Evolutionary conservation across 768 basidiomycete species (phyloP).

Genomic region (Lactarius sp.): DNA sequence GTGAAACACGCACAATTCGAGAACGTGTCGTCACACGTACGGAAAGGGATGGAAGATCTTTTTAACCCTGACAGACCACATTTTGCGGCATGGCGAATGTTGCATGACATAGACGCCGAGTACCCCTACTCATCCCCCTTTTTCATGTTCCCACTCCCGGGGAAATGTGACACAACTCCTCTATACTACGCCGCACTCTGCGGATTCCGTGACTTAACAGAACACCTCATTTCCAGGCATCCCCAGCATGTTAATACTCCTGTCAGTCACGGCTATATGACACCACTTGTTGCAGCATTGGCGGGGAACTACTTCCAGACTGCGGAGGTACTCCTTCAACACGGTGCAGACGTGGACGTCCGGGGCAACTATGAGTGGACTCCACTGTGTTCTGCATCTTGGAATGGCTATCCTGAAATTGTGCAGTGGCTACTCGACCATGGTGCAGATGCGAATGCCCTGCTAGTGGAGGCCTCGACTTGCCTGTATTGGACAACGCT

Average conservation of each 20-base stretch:
- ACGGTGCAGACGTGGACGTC: neutral
- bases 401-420: neutral
- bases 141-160: neutral
- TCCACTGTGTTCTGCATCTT: neutral
- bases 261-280: neutral
- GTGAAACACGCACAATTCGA: neutral
- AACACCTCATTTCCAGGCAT: neutral
- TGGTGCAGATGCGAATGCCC: neutral
- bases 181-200: slow-evolving; percentile 2
- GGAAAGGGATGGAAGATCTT: neutral
- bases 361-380: neutral
- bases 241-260: neutral
- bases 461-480: neutral
- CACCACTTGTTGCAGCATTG: neutral
- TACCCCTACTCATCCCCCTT: neutral
- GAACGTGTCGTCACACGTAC: neutral
- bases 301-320: neutral
- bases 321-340: neutral
- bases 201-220: neutral
- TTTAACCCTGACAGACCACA: neutral
- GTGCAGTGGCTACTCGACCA: neutral
- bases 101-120: neutral
- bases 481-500: neutral
- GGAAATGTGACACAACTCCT: neutral
- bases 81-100: neutral